Evolutionary conservation across 1,139 yeast species (phyloP).

Genomic region (Suhomyces coccinellae): DNA sequence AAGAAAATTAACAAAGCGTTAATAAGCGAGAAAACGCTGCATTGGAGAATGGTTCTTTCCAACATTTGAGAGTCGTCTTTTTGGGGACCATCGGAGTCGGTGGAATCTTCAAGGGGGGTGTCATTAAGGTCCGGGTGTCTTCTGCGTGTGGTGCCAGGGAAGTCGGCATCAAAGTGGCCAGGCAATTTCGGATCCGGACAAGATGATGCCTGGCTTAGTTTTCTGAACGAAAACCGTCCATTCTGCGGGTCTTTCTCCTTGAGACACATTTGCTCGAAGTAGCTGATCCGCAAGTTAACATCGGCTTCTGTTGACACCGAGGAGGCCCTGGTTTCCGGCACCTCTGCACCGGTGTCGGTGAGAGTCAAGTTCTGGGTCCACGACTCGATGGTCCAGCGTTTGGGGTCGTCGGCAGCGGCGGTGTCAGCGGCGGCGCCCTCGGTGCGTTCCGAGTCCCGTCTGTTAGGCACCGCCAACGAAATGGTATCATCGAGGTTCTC

Average conservation of each 20-base stretch:
- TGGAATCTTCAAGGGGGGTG: background rate
- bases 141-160: no score
- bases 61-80: background rate
- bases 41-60: background rate
- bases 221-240: background rate
- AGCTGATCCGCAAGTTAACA: background rate
- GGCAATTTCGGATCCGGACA: background rate
- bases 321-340: background rate
- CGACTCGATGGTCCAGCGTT: conserved; percentile 1
- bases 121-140: background rate
- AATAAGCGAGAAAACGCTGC: background rate
- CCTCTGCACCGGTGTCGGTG: background rate
- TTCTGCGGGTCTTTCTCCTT: background rate
- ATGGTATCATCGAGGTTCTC: conserved; percentile 10
- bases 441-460: conserved; percentile 6
- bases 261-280: background rate
- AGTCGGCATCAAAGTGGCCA: no score
- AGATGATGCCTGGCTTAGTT: background rate
- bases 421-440: background rate
- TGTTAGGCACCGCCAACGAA: conserved; percentile 1
- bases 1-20: background rate
- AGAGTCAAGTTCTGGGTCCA: conserved; percentile 1
- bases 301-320: background rate
- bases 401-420: background rate
- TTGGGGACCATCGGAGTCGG: background rate